Base-by-base conservation (phyloP, 2,329 filamentous ascomycete genomes). In the Sporothrix brasiliensis region DNA sequence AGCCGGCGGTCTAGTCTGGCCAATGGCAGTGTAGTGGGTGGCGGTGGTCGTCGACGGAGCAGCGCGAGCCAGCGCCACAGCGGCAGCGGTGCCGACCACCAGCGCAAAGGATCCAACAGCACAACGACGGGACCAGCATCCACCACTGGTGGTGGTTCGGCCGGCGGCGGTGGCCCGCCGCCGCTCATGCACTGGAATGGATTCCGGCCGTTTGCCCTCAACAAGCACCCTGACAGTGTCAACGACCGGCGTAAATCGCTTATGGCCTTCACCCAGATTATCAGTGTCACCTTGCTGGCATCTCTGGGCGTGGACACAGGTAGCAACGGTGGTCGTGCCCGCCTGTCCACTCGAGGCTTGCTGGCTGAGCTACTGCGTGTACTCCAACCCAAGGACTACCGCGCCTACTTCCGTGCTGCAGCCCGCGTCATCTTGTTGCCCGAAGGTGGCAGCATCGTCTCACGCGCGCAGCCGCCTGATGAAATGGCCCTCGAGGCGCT, bases 311-410 rank as follows among this genome's bases (percentile, higher is more conserved):
- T 69, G 39, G 71, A 71, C n/a, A 68, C 39, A 41, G 24, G 9
- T 60, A n/a, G 21, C 44, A 16, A 27, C 11, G 41, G 30, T 5
- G 34, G 50, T 2, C 47, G 34, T 2, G 19, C 16, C 49, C 60
- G 68, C 11, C 67, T 74, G 52, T 73, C 74, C 16, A 71, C 72
- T 0, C 66, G 67, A 13, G 72, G 71, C 3, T 65, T 74, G 63
- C 66, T 75, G 44, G 49, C 60, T 1, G 69, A 73, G 60, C 68
- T 75, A 58, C 65, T 73, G 61, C 74, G 74, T 27, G 71, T 73
- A 27, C 70, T 75, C 30, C 69, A 72, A 68, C 74, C 74, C 52
- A 72, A 71, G 58, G 73, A 75, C 71, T 75, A 75, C 70, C 74
- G 74, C 21, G 70, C 74, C 7, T 73, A 72, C 68, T 75, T 74